These are phyloP conservation scores for Boletus tylopilopsis DNA, from an alignment of 768 basidiomycete genomes.

Conservation along the genomic window DNA sequence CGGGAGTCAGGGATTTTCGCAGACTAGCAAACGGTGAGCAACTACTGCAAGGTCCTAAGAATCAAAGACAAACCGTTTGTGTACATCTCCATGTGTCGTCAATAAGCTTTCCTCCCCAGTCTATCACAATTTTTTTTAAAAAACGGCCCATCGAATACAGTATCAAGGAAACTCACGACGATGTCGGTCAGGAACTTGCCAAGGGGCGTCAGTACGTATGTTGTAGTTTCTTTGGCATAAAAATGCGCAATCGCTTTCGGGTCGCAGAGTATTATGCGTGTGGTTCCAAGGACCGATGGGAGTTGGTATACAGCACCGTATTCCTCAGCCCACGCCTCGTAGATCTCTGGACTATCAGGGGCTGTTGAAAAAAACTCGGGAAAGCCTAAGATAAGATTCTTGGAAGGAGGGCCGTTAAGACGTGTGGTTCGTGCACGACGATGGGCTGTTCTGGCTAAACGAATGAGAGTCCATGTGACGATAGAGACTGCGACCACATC, in stretches of 20 bases:
- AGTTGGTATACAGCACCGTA: constrained; percentile 46
- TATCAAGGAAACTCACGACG: constrained; percentile 17
- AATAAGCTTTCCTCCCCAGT: constrained; percentile 10
- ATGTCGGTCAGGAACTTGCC: constrained; percentile 27
- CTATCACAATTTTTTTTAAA: constrained; percentile 3
- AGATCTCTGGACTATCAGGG: constrained; percentile 32
- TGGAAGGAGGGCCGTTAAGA: constrained; percentile 41
- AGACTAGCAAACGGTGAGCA: constrained; percentile 14
- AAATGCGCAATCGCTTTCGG: constrained; percentile 51
- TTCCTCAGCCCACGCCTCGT: constrained; percentile 44
- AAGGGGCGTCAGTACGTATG: constrained; percentile 26
- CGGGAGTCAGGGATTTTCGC: constrained; percentile 36
- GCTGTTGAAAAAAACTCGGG: constrained; percentile 26
- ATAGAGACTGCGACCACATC: constrained; percentile 13
- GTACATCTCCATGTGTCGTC: constrained; percentile 17
- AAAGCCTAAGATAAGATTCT: constrained; percentile 42
- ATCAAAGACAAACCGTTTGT: constrained; percentile 10
- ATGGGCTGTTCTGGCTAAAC: constrained; percentile 4
- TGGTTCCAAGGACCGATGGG: constrained; percentile 38
- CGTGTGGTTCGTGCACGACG: constrained; percentile 27
- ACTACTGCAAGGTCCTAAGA: background rate
- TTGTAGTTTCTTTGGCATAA: constrained; percentile 48
- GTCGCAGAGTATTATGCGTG: constrained; percentile 39
- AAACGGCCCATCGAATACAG: background rate
- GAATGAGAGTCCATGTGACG: constrained; percentile 15